Base-by-base conservation (phyloP, 306 rosid genomes). In the Glycine soja region DNA sequence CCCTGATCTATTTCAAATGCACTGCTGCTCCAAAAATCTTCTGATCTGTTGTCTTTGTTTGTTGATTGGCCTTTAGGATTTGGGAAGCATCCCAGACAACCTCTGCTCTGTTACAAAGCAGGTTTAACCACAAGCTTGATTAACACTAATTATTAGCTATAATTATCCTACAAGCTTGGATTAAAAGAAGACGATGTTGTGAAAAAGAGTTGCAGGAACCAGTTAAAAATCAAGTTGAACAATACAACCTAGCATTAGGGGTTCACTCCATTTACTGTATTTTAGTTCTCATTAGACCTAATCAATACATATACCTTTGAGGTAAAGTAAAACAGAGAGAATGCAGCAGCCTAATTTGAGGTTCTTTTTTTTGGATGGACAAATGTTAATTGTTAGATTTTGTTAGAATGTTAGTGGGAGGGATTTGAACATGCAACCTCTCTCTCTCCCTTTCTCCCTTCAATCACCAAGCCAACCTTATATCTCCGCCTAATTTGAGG, bases 31-130 rank as follows among this genome's bases (percentile, higher is more conserved):
- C 91, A 92, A 70, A 88, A 74, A 72, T 91, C 94, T 80, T 92
- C 95, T 13, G 92, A 85, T 80, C 83, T 80, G 83, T 82, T 78
- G 79, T 82, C 85, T 83, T 77, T 88, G 79, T 78, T 86, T 73
- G 13, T 87, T 40, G 82, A 51, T 77, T 36, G 87, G 47, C 84
- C 88, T 80, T 86, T 87, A 84, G 91, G 88, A 56, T 87, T 78
- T 72, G 83, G 71, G 85, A 80, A 82, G 88, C 91, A 84, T 86
- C 97, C 96, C 83, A 87, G 82, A 84, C 98, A 90, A 87, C 99
- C 90, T 87, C 99, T 95, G 97, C 76, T 88, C 99, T 95, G 97
- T 93, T 92, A 69, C 90, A 91, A 90, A 86, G 85, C 67, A 86
- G 91, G 88, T 91, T 76, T 71, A 80, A 85, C 86, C 90, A 77